Evolutionary conservation across 305 asterid species (phyloP), one percentile per base, ranked within the genome.

Genomic region (Striga hermonthica): DNA sequence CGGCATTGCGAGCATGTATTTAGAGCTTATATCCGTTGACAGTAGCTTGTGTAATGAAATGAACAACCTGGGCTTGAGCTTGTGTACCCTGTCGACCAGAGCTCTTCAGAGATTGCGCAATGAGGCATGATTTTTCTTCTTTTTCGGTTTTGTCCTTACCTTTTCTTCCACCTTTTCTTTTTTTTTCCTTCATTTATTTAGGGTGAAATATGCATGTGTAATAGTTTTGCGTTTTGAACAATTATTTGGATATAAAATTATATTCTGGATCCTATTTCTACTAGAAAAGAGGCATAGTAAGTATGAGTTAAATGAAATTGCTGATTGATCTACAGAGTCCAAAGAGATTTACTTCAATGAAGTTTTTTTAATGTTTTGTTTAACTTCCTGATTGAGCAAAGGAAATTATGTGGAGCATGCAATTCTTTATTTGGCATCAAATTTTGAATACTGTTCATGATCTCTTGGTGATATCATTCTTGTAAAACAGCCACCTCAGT

Each of bases 1-100:
- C 82, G 97, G 95, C 66, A 79, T 87, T 74, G 95, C 99, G 59
- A 81, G 90, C 84, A 88, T 84, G 88, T 90, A 93, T 70, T 81
- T 93, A 84, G 97, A 93, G 86, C 97, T 93, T 75, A 86, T 93
- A 74, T 93, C 99, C 44, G 93, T 93, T 63, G 99, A 93, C 72
- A 78, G 96, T 79, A 80, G 91, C 86, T 53, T 85, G 80, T 79
- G 90, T 71, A 79, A 73, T 80, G 97, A 93, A 78, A 89, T 88
- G 81, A 86, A 81, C 85, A 74, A 76, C 76, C 92, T 93, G 58
- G 97, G 93, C 62, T 75, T 84, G 79, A 83, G 82, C 82, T 80
- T 90, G 79, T 93, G 96, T 77, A 76, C 90, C 49, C 81, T 93
- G 72, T 93, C 97, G 74, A 93, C 99, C 73, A 82, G 99, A 80